Evolutionary conservation across 2,329 filamentous ascomycete species (phyloP), one percentile per base, ranked within the genome.

Genomic region (Didymosphaeria variabile): DNA sequence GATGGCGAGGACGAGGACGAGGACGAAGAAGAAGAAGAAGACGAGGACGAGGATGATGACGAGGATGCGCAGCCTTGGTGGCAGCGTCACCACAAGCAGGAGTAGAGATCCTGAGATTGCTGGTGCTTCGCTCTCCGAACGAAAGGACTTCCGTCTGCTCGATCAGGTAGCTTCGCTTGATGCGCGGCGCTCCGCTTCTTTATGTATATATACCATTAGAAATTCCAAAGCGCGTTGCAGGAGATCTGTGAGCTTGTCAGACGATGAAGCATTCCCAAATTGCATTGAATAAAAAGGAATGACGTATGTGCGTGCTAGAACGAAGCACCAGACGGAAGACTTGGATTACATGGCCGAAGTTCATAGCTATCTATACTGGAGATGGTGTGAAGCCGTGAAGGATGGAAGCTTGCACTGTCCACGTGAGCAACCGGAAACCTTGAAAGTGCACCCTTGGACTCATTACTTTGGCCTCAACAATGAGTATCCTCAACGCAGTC

Each of bases 1-100:
- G 55, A 55, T 8, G 59, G 34, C 2, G 40, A 55, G 9, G 58
- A 51, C 7, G 58, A 45, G 6, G 55, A 58, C 1, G 57, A 59
- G 2, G 52, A 57, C 42, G 47, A 56, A 3, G 54, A 57, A 2
- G 45, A 46, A 9, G 51, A 44, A 8, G 32, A 55, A 29, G 47
- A 49, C 5, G 23, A 47, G 6, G 50, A 53, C 2, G 50, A 53
- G 12, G 52, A 44, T 7, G 21, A 42, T 2, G 50, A 54, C 4
- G 51, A 54, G 23, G 50, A 26, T 10, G 32, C 32, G 29, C 13
- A 42, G 23, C 52, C 17, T 55, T 34, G 52, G 26, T 55, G 38
- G 26, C 5, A 44, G 36, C 36, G 23, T 42, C 15, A 44, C 51
- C n/a, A 55, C 19, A 31, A 21, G 17, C 26, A 53, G 12, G 34